Conservation (phyloP, 2,329 filamentous ascomycete genomes). For the Penicillium sclerotiorum region DNA sequence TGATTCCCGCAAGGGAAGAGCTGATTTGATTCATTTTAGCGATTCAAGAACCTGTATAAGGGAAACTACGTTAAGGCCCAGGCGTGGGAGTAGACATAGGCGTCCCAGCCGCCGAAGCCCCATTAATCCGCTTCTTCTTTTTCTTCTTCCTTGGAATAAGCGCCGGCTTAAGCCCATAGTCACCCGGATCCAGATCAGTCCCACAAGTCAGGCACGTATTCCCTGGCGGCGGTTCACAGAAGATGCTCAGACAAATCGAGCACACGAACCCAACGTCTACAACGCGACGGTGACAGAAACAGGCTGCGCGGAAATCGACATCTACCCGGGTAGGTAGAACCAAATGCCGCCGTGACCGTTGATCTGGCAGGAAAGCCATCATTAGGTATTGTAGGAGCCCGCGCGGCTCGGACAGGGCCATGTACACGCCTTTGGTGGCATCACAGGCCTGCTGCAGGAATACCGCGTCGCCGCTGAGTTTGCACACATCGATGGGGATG, state of each 20-base stretch:
- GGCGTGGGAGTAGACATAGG: conserved; percentile 60
- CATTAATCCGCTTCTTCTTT: conserved; percentile 68
- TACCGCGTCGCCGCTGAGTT: conserved; percentile 81
- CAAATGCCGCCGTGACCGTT: conserved; percentile 64
- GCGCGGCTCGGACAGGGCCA: conserved; percentile 63
- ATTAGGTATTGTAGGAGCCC: conserved; percentile 91
- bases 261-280: conserved; percentile 94
- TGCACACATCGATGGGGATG: conserved; percentile 90
- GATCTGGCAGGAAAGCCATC: conserved; percentile 85
- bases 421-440: conserved; percentile 70
- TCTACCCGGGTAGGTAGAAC: conserved; percentile 79
- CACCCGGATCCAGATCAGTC: conserved; percentile 73
- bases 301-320: conserved; percentile 96
- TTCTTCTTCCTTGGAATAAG: conserved; percentile 72
- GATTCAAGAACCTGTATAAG: background rate
- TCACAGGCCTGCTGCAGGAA: conserved; percentile 91
- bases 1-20: background rate
- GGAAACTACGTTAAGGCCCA: conserved; percentile 28
- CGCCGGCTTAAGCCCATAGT: conserved; percentile 75
- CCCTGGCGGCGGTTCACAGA: conserved; percentile 68
- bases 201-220: conserved; percentile 82
- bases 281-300: conserved; percentile 91
- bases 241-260: conserved; percentile 93
- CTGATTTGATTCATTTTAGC: background rate
- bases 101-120: conserved; percentile 55